phyloP scores from a whole-genome alignment of 139 green algal species.

The Micractinium sp. region DNA sequence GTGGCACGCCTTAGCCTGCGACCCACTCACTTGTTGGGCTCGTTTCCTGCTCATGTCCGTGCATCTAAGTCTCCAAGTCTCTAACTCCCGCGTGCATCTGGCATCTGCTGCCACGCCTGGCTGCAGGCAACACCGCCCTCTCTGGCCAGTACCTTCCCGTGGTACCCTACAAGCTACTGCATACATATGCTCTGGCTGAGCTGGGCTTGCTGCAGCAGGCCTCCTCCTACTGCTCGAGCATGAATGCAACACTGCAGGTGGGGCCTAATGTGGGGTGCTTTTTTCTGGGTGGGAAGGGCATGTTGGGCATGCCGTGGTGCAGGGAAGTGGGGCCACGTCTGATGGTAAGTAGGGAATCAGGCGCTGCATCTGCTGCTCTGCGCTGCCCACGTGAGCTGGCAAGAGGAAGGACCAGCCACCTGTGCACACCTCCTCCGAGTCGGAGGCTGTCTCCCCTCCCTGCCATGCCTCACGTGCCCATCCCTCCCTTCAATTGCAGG shows the following conservation, averaged over 20 bases:
- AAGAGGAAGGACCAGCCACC: background rate
- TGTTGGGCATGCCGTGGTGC: background rate
- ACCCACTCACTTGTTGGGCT: background rate
- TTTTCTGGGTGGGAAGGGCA: too few species aligned
- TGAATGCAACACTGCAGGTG: constrained; percentile 37
- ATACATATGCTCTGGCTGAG: constrained; percentile 54
- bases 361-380: too few species aligned
- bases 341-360: too few species aligned
- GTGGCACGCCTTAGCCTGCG: background rate
- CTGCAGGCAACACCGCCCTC: constrained; percentile 33
- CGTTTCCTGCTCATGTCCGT: background rate
- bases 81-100: background rate
- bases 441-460: background rate
- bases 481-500: background rate
- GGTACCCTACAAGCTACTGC: constrained; percentile 77
- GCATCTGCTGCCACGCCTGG: background rate
- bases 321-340: background rate
- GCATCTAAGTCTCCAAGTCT: background rate
- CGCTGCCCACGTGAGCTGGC: background rate
- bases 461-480: background rate
- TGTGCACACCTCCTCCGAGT: background rate
- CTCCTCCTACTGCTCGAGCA: constrained; percentile 42
- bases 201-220: constrained; percentile 52
- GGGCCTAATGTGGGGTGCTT: background rate
- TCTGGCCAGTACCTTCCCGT: constrained; percentile 46